phyloP scores from a whole-genome alignment of 1,139 yeast genomes.

The Pichia sp. region DNA sequence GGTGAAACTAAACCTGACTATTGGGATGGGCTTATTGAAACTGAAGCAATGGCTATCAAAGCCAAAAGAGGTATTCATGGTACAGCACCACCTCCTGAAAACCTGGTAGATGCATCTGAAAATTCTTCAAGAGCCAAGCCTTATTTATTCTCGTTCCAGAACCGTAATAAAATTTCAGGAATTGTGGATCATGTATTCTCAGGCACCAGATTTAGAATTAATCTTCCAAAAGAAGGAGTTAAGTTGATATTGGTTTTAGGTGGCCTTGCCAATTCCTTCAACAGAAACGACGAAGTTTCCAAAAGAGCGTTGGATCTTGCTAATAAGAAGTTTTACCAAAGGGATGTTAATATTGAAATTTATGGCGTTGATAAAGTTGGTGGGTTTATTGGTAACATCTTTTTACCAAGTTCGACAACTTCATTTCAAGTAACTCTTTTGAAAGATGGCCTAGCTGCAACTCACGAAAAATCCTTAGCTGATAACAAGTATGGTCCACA shows the following conservation, averaged over 20 bases:
- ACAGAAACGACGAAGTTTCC: constrained; percentile 40
- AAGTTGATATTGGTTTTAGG: constrained; percentile 71
- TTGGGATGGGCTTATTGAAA: constrained; percentile 75
- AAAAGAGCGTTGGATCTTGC: constrained; percentile 56
- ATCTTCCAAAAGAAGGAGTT: constrained; percentile 68
- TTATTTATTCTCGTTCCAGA: constrained; percentile 64
- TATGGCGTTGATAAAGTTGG: constrained; percentile 74
- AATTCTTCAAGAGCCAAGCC: constrained; percentile 68
- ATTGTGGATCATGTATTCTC: constrained; percentile 70
- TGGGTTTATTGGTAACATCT: constrained; percentile 73
- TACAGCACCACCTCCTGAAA: constrained; percentile 54
- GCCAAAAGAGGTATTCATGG: constrained; percentile 60
- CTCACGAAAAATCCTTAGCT: constrained; percentile 63
- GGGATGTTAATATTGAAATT: constrained; percentile 67
- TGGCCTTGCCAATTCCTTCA: constrained; percentile 53
- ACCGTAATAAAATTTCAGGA: constrained; percentile 61
- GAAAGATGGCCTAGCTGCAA: constrained; percentile 59
- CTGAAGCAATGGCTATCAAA: constrained; percentile 59
- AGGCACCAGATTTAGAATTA: constrained; percentile 63
- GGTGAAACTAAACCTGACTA: constrained; percentile 69
- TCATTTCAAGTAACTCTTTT: constrained; percentile 65
- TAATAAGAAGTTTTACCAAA: constrained; percentile 58
- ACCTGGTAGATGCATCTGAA: constrained; percentile 79
- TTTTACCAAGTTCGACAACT: constrained; percentile 45
- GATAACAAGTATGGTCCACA: constrained; percentile 53